Percentiles rank a stretch among this genome's conserved stretches.
phyloP scores from a whole-genome alignment of 2,329 filamentous ascomycete species.

The Gnomoniopsis smithogilvyi region DNA sequence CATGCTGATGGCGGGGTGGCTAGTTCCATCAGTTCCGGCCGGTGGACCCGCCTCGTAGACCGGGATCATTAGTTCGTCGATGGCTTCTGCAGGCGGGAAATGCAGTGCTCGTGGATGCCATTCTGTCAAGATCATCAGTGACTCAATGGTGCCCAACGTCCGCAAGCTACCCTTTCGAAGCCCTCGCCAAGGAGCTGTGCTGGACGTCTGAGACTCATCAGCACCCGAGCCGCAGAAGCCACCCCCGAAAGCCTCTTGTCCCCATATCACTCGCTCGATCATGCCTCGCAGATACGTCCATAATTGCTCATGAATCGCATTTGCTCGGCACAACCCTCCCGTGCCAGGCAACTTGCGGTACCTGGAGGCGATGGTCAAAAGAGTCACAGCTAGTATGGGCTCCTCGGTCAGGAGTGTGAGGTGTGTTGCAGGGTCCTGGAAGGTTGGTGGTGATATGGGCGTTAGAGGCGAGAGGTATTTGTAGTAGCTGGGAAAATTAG shows the following conservation, averaged over 20 bases:
- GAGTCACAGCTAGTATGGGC: slow-evolving; percentile 86
- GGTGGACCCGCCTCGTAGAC: slow-evolving; percentile 44
- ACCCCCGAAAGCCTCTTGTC: slow-evolving; percentile 91
- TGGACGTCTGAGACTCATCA: slow-evolving; percentile 60
- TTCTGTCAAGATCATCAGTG: slow-evolving; percentile 88
- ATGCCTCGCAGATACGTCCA: slow-evolving; percentile 94
- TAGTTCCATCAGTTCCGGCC: slow-evolving; percentile 29
- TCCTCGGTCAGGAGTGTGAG: slow-evolving; percentile 80
- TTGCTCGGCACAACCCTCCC: slow-evolving; percentile 77
- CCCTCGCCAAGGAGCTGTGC: slow-evolving; percentile 67
- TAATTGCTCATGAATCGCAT: slow-evolving; percentile 90
- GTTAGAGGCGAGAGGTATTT: slow-evolving; percentile 86
- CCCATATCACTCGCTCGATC: slow-evolving; percentile 94
- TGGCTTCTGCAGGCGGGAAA: slow-evolving; percentile 80
- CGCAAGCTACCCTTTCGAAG: slow-evolving; percentile 75
- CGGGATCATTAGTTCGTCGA: slow-evolving; percentile 65
- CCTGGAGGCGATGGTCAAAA: slow-evolving; percentile 86
- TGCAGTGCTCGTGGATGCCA: slow-evolving; percentile 96
- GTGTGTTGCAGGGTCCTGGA: slow-evolving; percentile 77
- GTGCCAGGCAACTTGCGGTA: slow-evolving; percentile 79
- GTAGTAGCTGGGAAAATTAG: slow-evolving; percentile 65
- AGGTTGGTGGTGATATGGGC: slow-evolving; percentile 89
- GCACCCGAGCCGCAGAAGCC: slow-evolving; percentile 76
- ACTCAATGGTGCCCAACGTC: slow-evolving; percentile 91
- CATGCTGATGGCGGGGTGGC: slow-evolving; percentile 52